A percentile compares a stretch with the other conserved stretches of the same genome.
Conservation (phyloP, 2,329 filamentous ascomycete species). For the Pseudocercospora pini-densiflorae region DNA sequence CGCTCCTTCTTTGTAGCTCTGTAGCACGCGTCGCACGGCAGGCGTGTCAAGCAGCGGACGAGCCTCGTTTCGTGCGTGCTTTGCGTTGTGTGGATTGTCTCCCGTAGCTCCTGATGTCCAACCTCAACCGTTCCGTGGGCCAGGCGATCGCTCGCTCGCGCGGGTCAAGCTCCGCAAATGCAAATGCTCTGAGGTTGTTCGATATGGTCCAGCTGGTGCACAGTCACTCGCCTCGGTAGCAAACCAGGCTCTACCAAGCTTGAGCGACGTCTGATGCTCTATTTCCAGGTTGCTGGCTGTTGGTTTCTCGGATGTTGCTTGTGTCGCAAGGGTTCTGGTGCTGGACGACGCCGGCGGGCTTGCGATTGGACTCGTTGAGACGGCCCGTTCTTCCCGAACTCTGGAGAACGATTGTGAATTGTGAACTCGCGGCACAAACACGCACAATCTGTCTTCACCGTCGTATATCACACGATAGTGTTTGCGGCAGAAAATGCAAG, state of each 20-base stretch:
- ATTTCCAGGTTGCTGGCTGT: conserved; percentile 2
- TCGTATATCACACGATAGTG: background rate
- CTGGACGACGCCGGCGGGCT: background rate
- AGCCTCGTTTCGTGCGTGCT: background rate
- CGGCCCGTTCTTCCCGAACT: background rate
- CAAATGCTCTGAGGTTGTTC: background rate
- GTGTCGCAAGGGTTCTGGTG: background rate
- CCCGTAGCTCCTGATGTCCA: conserved; percentile 10
- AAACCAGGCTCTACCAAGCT: background rate
- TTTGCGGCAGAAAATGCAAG: background rate
- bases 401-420: background rate
- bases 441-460: background rate
- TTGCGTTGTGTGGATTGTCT: background rate
- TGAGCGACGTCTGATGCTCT: background rate
- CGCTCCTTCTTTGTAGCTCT: conserved; percentile 9
- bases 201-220: background rate
- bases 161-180: conserved; percentile 8
- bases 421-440: background rate
- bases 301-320: conserved; percentile 4
- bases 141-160: conserved; percentile 8
- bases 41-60: conserved; percentile 7
- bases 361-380: conserved; percentile 2
- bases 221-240: background rate
- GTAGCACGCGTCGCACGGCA: conserved; percentile 11
- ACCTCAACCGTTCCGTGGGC: conserved; percentile 9